These are phyloP conservation scores for Nasturtium officinale DNA, from an alignment of 345 rosid species.

Conservation along the genomic window DNA sequence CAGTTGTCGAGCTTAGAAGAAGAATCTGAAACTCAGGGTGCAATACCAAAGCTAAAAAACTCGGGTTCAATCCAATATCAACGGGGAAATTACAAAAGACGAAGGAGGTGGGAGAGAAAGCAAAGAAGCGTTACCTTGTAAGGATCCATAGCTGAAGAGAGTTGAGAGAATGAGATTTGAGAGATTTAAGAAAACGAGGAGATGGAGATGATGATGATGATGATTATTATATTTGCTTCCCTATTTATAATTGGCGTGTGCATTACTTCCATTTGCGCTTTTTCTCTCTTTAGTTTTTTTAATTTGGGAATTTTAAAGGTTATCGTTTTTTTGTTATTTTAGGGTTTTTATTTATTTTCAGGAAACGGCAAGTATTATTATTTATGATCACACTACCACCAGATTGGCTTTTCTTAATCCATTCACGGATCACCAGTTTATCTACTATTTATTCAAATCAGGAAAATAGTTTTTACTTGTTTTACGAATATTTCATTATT, in stretches of 20 bases:
- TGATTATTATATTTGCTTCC: conserved; percentile 19
- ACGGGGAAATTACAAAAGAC: conserved; percentile 44
- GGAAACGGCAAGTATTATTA: conserved; percentile 3
- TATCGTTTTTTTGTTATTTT: conserved; percentile 30
- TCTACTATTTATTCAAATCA: conserved; percentile 1
- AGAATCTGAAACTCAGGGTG: conserved; percentile 5
- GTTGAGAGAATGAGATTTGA: conserved; percentile 19
- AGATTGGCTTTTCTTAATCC: neutral
- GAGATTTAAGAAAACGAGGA: conserved; percentile 37
- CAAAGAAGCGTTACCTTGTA: conserved; percentile 47
- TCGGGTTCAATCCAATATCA: neutral
- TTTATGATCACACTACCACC: neutral
- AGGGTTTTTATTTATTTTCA: too few species aligned
- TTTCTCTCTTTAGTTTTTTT: neutral
- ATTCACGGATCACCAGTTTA: conserved; percentile 26
- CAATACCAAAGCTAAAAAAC: conserved; percentile 4
- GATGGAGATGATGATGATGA: conserved; percentile 30
- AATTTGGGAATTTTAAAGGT: conserved; percentile 30
- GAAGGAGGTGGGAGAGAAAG: neutral
- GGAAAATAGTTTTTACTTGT: neutral
- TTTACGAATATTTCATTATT: neutral
- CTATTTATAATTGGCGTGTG: conserved; percentile 45
- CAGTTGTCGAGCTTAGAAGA: neutral
- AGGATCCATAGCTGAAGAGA: conserved; percentile 53
- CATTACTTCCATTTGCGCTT: conserved; percentile 20